These are phyloP conservation scores for Aspergillus awamori DNA, from an alignment of 2,329 filamentous ascomycete species.

Conservation along the genomic window DNA sequence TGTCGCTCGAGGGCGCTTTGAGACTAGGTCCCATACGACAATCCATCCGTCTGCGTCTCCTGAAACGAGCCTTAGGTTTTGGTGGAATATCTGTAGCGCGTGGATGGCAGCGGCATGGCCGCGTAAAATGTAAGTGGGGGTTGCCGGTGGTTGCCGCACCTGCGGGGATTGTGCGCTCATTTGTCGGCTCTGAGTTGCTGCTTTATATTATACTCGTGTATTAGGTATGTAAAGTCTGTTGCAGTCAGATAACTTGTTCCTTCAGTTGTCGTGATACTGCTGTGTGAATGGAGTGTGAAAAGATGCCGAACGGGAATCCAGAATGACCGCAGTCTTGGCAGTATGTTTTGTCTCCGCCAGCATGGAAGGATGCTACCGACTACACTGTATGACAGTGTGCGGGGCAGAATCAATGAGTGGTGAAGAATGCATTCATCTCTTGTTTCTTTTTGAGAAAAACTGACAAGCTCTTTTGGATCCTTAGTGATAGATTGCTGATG, in stretches of 20 bases:
- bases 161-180: conserved; percentile 19
- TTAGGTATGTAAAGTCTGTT: neutral
- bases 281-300: neutral
- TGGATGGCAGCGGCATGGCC: conserved; percentile 84
- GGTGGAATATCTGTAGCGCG: conserved; percentile 69
- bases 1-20: conserved; percentile 77
- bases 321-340: neutral
- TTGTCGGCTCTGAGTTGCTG: neutral
- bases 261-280: neutral
- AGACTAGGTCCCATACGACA: conserved; percentile 80
- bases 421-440: neutral
- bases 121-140: conserved; percentile 73
- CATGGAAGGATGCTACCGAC: neutral
- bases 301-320: neutral
- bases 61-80: conserved; percentile 76
- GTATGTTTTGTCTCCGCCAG: neutral
- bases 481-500: no score
- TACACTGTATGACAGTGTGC: neutral
- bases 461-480: no score
- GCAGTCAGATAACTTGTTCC: neutral
- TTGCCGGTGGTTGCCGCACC: conserved; percentile 49
- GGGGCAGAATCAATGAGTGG: neutral
- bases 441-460: no score
- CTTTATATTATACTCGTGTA: neutral
- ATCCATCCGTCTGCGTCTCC: conserved; percentile 91